These are phyloP conservation scores for Globisporangium camurandrum DNA, from an alignment of 352 stramenopile species.

Conservation along the genomic window DNA sequence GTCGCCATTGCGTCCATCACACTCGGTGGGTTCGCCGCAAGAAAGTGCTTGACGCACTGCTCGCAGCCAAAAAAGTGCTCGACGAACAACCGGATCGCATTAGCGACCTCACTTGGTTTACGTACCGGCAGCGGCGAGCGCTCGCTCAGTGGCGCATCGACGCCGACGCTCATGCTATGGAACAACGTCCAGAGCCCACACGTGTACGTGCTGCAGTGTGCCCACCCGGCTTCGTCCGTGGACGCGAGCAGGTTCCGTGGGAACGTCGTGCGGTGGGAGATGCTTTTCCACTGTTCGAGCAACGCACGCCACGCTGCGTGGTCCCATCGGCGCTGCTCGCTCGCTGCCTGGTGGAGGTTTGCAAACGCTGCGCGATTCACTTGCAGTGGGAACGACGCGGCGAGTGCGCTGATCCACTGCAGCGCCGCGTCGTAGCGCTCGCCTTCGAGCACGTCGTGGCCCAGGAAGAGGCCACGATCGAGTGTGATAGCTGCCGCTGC, in stretches of 20 bases:
- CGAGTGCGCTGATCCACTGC: conserved; percentile 56
- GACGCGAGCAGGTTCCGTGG: conserved; percentile 52
- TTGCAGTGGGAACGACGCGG: conserved; percentile 53
- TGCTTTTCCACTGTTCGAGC: conserved; percentile 55
- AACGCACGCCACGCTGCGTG: conserved; percentile 47
- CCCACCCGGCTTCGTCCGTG: conserved; percentile 39
- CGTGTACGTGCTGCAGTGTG: conserved; percentile 67
- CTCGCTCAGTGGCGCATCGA: conserved; percentile 15
- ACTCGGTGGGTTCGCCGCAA: conserved; percentile 51
- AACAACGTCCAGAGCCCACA: conserved; percentile 81
- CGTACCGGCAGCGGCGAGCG: conserved; percentile 21
- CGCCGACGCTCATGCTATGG: conserved; percentile 56
- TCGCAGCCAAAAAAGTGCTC: conserved; percentile 82
- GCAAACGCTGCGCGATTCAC: conserved; percentile 48
- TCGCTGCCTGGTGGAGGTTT: conserved; percentile 27
- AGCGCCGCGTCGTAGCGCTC: conserved; percentile 56
- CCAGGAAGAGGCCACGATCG: conserved; percentile 70
- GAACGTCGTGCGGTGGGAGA: conserved; percentile 37
- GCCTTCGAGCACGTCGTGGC: conserved; percentile 45
- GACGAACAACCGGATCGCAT: conserved; percentile 61
- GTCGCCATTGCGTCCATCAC: conserved; percentile 34
- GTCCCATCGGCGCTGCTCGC: conserved; percentile 38
- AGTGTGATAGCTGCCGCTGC: conserved; percentile 59
- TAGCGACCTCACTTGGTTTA: conserved; percentile 48
- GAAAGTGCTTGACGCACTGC: conserved; percentile 68